Evolutionary conservation across 371 early-diverging fungal species (phyloP).

Genomic region (Zychaea mexicana): DNA sequence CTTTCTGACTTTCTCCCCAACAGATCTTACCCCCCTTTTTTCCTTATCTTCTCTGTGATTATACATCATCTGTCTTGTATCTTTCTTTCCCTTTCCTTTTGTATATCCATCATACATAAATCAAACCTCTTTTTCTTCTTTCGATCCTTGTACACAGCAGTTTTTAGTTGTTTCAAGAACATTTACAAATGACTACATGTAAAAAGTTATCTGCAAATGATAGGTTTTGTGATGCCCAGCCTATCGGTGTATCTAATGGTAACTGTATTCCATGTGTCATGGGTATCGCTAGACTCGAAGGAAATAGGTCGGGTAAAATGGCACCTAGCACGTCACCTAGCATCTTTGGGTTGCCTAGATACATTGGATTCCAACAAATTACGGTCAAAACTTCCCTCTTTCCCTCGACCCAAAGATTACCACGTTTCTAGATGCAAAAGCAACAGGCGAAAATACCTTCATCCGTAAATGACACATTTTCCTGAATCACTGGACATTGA

Average conservation of each 20-base stretch:
- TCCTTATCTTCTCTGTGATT: not conserved
- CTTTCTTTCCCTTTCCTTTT: too few species aligned
- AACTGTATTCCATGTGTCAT: slow-evolving; percentile 62
- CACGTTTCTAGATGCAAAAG: too few species aligned
- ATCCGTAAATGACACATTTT: slow-evolving; percentile 48
- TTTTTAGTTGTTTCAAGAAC: not conserved
- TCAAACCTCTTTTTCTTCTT: not conserved
- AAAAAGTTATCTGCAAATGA: slow-evolving; percentile 76
- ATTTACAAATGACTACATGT: slow-evolving; percentile 57
- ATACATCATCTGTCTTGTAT: too few species aligned
- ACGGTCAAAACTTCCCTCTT: too few species aligned
- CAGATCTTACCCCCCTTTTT: too few species aligned
- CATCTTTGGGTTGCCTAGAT: not conserved
- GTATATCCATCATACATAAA: slow-evolving; percentile 6
- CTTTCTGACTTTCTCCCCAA: not conserved
- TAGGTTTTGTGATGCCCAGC: slow-evolving; percentile 68
- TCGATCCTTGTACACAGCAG: not conserved
- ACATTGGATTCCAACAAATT: too few species aligned
- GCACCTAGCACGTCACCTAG: slow-evolving; percentile 7
- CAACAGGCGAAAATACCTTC: too few species aligned
- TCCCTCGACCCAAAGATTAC: too few species aligned
- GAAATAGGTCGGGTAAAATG: slow-evolving; percentile 27
- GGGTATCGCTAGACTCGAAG: not conserved
- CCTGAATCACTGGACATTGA: slow-evolving; percentile 64
- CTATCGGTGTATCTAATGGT: slow-evolving; percentile 61